Base-by-base conservation (phyloP, 1,139 yeast genomes). In the Yamadazyma epiphylla region DNA sequence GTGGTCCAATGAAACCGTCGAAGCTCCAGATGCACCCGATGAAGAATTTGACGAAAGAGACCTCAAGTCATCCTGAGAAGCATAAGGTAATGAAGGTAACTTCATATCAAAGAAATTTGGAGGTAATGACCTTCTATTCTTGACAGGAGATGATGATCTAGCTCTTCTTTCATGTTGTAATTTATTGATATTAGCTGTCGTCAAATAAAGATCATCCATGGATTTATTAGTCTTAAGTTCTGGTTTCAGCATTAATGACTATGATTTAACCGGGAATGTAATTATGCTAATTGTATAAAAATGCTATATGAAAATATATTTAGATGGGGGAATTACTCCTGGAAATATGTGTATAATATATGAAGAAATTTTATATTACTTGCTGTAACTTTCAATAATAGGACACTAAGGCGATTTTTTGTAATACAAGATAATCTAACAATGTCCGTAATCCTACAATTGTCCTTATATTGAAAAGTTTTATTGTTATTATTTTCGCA, bases 61-160 rank as follows among this genome's bases (percentile, higher is more conserved):
- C 25, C 29, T 33, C 10, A 43, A 29, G 25, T 43, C 47, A 24
- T 43, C 47, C 31, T 26, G 36, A 10, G 37, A 33, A 9, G 42
- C 45, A 35, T 37, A 43, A 7, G 59, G 53, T 30, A 51, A 39
- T 15, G 49, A 37, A n/a, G 56, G 53, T n/a, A 49, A 35, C 25
- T 46, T 43, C 51, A 46, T 42, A 29, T 54, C 55, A 26, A 46
- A 41, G 29, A 48, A 42, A 27, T 38, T 43, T 9, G 57, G 42
- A 5, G 60, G 58, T 29, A 57, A 40, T 3, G 57, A 46, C 15
- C 46, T 47, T 25, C 62, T 46, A 31, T 41, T 51, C 37, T 53
- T 58, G 13, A 42, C 47, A 9, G 67, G 67, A 11, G 66, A 59
- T 13, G 42, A 36, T 5, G 64, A 60, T 21, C 65, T 46, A 14